phyloP scores from a whole-genome alignment of 1,284 basidiomycete genomes.

The Taiwanofungus camphoratus region DNA sequence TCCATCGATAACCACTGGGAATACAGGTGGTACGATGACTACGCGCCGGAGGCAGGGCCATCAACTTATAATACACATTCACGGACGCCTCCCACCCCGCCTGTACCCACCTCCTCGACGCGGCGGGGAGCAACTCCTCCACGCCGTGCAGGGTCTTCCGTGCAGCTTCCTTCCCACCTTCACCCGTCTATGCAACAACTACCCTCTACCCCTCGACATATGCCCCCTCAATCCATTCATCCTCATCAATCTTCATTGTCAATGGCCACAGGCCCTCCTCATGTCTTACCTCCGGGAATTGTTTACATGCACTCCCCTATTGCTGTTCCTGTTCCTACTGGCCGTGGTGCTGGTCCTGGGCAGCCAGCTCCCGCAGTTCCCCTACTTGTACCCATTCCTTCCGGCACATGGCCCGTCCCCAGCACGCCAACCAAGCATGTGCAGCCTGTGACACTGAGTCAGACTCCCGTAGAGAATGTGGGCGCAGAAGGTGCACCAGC shows the following conservation, averaged over 20 bases:
- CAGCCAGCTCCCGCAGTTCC: not conserved
- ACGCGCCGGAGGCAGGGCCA: not conserved
- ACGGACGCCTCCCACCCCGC: too few relatives aligned
- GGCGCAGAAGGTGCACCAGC: constrained; percentile 21
- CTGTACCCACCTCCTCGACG: not conserved
- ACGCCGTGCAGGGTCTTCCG: not conserved
- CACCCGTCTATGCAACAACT: constrained; percentile 13
- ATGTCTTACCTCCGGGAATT: constrained; percentile 11
- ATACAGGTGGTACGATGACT: too few relatives aligned
- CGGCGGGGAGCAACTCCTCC: not conserved
- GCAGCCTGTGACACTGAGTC: constrained; percentile 8
- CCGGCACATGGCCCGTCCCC: constrained; percentile 12
- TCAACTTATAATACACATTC: not conserved
- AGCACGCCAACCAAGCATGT: constrained; percentile 6
- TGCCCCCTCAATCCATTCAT: not conserved
- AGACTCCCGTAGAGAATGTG: constrained; percentile 1
- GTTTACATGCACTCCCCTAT: constrained; percentile 12
- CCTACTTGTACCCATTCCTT: constrained; percentile 13
- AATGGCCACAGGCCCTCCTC: constrained; percentile 7
- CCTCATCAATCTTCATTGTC: not conserved
- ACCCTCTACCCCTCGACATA: not conserved
- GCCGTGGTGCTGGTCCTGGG: not conserved
- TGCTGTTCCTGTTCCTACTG: not conserved
- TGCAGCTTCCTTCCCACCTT: constrained; percentile 10
- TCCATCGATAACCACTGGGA: too few relatives aligned